Evolutionary conservation across 306 rosid species (phyloP).

Genomic region (Ziziphus jujuba): DNA sequence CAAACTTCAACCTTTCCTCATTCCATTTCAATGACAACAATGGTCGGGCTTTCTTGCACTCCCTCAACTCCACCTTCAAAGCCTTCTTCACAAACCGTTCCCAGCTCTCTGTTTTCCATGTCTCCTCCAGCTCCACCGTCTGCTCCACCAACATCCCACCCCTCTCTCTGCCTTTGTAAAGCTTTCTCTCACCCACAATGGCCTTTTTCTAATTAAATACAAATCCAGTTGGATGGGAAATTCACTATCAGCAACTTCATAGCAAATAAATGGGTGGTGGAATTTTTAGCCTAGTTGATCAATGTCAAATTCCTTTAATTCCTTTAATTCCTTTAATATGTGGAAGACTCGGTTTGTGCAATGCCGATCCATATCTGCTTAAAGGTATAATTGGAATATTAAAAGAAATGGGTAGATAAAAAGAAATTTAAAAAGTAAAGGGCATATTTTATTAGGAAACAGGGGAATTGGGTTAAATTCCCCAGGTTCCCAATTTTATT

Average conservation of each 20-base stretch:
- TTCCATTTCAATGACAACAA: no score
- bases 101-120: slow-evolving; percentile 10
- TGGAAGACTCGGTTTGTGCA: slow-evolving; percentile 16
- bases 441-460: no score
- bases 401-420: no score
- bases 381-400: no score
- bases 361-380: no score
- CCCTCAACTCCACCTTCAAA: not conserved
- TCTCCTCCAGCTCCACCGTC: slow-evolving; percentile 11
- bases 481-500: no score
- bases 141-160: slow-evolving; percentile 21
- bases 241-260: slow-evolving; percentile 8
- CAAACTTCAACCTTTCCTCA: no score
- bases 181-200: slow-evolving; percentile 17
- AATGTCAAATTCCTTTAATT: slow-evolving; percentile 11
- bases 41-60: slow-evolving; percentile 9
- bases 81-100: not conserved
- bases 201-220: slow-evolving; percentile 18
- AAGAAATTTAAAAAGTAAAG: no score
- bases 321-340: no score
- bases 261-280: not conserved
- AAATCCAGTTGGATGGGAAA: slow-evolving; percentile 12
- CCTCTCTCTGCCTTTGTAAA: slow-evolving; percentile 10
- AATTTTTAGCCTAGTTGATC: slow-evolving; percentile 8
- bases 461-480: no score